A percentile compares a stretch with the other conserved stretches of the same genome.
phyloP scores from a whole-genome alignment of 192 early-diverging fungal species.

The Chytriomyces hyalinus region DNA sequence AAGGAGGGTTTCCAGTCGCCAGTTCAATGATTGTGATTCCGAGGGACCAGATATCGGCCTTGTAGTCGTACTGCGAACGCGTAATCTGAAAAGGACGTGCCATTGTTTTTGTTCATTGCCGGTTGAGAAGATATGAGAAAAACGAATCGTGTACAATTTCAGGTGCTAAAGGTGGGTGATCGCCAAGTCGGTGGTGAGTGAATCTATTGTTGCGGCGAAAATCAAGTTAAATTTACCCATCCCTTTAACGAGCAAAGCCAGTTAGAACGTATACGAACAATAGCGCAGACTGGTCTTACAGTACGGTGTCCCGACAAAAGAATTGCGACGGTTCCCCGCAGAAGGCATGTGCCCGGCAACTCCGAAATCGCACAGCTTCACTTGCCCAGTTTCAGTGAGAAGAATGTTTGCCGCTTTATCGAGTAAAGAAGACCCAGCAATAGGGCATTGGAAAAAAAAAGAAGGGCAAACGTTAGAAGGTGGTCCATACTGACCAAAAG shows the following conservation, averaged over 20 bases:
- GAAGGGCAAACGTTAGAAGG: neutral
- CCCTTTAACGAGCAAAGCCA: constrained; percentile 3
- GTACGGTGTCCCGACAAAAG: constrained; percentile 87
- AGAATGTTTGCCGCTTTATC: constrained; percentile 72
- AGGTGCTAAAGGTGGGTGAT: neutral
- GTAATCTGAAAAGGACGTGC: constrained; percentile 8
- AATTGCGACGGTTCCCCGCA: constrained; percentile 61
- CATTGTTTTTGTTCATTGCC: neutral
- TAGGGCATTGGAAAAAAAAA: too few species aligned
- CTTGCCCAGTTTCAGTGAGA: constrained; percentile 52
- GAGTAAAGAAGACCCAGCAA: too few species aligned
- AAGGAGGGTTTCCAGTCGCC: constrained; percentile 92
- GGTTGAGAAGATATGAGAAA: too few species aligned
- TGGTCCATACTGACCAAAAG: neutral
- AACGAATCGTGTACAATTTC: neutral
- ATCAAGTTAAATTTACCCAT: constrained; percentile 20
- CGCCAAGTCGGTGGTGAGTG: neutral
- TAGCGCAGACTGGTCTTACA: constrained; percentile 14
- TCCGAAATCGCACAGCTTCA: constrained; percentile 69
- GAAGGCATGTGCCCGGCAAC: constrained; percentile 64
- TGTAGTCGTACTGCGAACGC: constrained; percentile 38
- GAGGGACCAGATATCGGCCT: constrained; percentile 99
- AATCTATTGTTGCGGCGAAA: neutral
- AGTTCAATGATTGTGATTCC: constrained; percentile 98
- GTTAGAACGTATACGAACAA: neutral